Evolutionary conservation across 768 basidiomycete species (phyloP).

Genomic region (Epithele typhae): DNA sequence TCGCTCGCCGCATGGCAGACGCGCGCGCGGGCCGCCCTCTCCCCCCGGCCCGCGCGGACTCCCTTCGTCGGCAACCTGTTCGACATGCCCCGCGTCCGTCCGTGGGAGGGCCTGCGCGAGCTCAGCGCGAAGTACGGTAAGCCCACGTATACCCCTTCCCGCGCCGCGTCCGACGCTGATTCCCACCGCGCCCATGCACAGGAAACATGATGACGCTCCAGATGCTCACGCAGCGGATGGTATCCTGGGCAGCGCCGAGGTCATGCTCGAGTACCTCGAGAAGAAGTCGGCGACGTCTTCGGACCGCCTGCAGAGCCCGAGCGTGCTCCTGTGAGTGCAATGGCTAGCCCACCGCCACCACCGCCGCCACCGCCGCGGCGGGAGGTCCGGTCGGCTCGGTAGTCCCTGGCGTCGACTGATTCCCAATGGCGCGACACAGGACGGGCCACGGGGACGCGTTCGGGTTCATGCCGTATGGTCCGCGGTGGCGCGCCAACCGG

Average conservation of each 20-base stretch:
- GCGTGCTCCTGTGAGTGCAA: neutral
- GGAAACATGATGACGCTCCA: neutral
- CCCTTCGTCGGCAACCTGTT: slow-evolving; percentile 21
- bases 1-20: neutral
- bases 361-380: too few species aligned
- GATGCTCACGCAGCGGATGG: neutral
- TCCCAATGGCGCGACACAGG: neutral
- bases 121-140: neutral
- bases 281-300: slow-evolving; percentile 42
- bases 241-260: slow-evolving; percentile 23
- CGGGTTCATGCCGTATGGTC: neutral
- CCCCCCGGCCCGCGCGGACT: slow-evolving; percentile 21
- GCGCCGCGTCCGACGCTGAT: too few species aligned
- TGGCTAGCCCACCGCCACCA: neutral
- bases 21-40: neutral
- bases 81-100: slow-evolving; percentile 17
- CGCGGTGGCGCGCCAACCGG: neutral
- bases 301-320: slow-evolving; percentile 34
- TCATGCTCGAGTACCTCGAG: slow-evolving; percentile 41
- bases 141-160: too few species aligned
- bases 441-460: too few species aligned
- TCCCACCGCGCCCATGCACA: too few species aligned
- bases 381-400: too few species aligned
- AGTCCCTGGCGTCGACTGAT: too few species aligned
- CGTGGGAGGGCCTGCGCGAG: neutral